Evolutionary conservation across 495 filamentous ascomycete genomes (phyloP).

Genomic region (Tuber melanosporum): DNA sequence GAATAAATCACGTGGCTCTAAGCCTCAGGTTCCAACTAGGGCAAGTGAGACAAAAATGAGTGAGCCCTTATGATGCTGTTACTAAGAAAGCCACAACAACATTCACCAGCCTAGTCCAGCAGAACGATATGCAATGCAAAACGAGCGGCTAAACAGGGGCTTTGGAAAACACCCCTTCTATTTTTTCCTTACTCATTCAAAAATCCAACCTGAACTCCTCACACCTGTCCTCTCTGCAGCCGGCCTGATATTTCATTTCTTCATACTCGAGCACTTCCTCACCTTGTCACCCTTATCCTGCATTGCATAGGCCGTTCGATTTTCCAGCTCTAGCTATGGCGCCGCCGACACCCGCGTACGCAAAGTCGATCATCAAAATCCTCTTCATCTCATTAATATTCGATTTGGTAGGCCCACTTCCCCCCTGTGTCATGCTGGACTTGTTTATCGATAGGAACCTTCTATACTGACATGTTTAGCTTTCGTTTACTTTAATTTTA

Average conservation of each 20-base stretch:
- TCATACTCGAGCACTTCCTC: conserved; percentile 10
- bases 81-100: background rate
- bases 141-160: background rate
- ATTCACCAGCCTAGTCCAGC: too few species aligned
- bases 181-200: background rate
- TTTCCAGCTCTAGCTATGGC: conserved; percentile 16
- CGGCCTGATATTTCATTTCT: conserved; percentile 24
- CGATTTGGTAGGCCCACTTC: conserved; percentile 53
- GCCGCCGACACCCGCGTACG: conserved; percentile 28
- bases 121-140: background rate
- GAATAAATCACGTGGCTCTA: background rate
- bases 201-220: background rate
- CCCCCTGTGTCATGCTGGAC: conserved; percentile 1
- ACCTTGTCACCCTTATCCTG: conserved; percentile 7
- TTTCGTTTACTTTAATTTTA: conserved; percentile 94
- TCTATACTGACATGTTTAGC: conserved; percentile 45
- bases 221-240: conserved; percentile 32
- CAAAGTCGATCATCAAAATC: conserved; percentile 75
- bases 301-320: background rate
- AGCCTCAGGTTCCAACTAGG: background rate
- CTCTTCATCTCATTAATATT: conserved; percentile 64
- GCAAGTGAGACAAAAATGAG: background rate
- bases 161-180: background rate
- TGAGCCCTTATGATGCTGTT: background rate
- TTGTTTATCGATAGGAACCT: conserved; percentile 15